These are phyloP conservation scores for Pyrenula aspistea DNA, from an alignment of 495 filamentous ascomycete genomes.

Conservation along the genomic window DNA sequence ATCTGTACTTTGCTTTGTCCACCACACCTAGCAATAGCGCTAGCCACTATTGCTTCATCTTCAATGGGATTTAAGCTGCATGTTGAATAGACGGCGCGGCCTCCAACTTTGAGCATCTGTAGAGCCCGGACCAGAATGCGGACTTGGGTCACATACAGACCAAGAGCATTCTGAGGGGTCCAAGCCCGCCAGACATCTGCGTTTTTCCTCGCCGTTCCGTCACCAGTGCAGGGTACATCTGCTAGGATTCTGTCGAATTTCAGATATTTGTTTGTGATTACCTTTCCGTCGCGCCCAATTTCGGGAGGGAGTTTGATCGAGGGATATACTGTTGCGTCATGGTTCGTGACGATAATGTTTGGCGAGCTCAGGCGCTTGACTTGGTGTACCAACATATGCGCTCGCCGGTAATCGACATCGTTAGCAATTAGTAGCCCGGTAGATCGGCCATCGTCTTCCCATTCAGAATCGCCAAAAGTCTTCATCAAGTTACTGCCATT, in stretches of 20 bases:
- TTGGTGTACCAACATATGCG: constrained; percentile 94
- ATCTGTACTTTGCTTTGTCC: constrained; percentile 71
- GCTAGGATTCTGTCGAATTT: constrained; percentile 96
- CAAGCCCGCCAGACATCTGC: constrained; percentile 87
- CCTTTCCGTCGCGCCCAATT: constrained; percentile 34
- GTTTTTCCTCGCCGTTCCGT: constrained; percentile 89
- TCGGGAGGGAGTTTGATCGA: constrained; percentile 61
- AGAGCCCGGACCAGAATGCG: constrained; percentile 85
- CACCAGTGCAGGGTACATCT: constrained; percentile 93
- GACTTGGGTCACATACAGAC: constrained; percentile 71
- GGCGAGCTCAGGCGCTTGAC: constrained; percentile 93
- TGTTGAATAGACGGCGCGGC: constrained; percentile 90
- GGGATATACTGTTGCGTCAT: constrained; percentile 93
- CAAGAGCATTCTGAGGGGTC: constrained; percentile 70
- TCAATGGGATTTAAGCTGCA: constrained; percentile 97
- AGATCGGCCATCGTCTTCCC: constrained; percentile 67
- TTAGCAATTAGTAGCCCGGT: constrained; percentile 91
- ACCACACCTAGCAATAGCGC: constrained; percentile 82
- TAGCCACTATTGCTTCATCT: constrained; percentile 85
- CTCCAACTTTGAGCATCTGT: constrained; percentile 93
- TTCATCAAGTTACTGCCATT: constrained; percentile 36
- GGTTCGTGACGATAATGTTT: constrained; percentile 93
- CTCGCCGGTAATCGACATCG: constrained; percentile 87
- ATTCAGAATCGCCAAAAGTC: constrained; percentile 44
- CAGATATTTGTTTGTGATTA: constrained; percentile 55